Evolutionary conservation across 108 stramenopile genomes (phyloP).

Genomic region (Fragilaria crotonensis): DNA sequence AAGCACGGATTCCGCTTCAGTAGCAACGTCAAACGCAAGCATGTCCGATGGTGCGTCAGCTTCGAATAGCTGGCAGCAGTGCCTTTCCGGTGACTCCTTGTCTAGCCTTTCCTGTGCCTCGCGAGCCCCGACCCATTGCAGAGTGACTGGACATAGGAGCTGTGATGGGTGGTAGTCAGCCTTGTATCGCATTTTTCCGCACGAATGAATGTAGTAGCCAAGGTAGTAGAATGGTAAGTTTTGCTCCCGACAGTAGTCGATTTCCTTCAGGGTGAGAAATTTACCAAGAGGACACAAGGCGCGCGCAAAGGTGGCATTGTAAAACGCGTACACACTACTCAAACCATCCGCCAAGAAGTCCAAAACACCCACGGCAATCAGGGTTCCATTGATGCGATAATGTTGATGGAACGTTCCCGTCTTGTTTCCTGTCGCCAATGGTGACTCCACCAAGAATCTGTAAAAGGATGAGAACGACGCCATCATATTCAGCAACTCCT

Average conservation of each 20-base stretch:
- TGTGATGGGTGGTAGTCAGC: conserved; percentile 91
- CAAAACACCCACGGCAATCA: conserved; percentile 90
- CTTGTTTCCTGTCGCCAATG: conserved; percentile 27
- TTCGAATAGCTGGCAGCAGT: conserved; percentile 30
- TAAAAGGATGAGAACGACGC: conserved; percentile 28
- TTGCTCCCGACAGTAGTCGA: conserved; percentile 64
- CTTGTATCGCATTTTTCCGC: conserved; percentile 95
- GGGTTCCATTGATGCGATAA: conserved; percentile 70
- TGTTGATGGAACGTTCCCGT: conserved; percentile 87
- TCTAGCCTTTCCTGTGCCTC: conserved; percentile 48
- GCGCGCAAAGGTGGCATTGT: conserved; percentile 75
- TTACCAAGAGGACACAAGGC: conserved; percentile 78
- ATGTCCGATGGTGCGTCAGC: not conserved
- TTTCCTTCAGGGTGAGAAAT: conserved; percentile 89
- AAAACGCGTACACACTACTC: conserved; percentile 93
- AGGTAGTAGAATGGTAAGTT: conserved; percentile 83
- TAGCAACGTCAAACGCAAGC: not conserved
- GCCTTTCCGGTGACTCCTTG: conserved; percentile 32
- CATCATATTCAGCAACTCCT: not conserved
- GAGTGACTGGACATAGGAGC: conserved; percentile 76
- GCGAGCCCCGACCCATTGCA: conserved; percentile 78
- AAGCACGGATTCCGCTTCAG: conserved; percentile 4
- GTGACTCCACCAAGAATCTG: conserved; percentile 72
- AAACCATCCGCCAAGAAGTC: conserved; percentile 89
- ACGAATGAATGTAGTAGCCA: conserved; percentile 94